Conservation (phyloP, 1,284 basidiomycete genomes). For the Ceratobasidium sp. region DNA sequence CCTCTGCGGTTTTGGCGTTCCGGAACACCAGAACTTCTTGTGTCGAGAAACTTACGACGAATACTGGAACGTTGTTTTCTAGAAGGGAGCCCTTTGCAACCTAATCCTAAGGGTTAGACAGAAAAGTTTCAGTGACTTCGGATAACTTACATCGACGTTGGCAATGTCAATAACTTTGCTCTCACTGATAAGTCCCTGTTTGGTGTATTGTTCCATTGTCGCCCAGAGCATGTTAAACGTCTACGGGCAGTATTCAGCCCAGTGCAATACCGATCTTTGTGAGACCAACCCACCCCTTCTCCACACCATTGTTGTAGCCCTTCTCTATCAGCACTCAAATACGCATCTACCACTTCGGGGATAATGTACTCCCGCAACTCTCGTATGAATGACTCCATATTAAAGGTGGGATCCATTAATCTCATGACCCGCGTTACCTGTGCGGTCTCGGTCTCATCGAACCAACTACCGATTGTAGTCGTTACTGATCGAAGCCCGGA, state of each 20-base stretch:
- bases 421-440: slow-evolving; percentile 89
- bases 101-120: slow-evolving; percentile 59
- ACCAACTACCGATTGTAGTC: slow-evolving; percentile 82
- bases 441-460: slow-evolving; percentile 97
- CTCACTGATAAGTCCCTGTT: slow-evolving; percentile 86
- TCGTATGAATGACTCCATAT: slow-evolving; percentile 82
- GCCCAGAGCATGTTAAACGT: slow-evolving; percentile 98
- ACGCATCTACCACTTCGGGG: slow-evolving; percentile 96
- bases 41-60: slow-evolving; percentile 90
- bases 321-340: slow-evolving; percentile 86
- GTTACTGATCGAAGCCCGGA: slow-evolving; percentile 82
- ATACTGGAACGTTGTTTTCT: slow-evolving; percentile 88
- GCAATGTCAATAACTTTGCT: slow-evolving; percentile 93
- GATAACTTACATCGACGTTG: slow-evolving; percentile 81
- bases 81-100: slow-evolving; percentile 74
- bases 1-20: slow-evolving; percentile 83
- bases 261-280: background rate
- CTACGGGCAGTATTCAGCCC: slow-evolving; percentile 52
- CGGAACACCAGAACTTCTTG: slow-evolving; percentile 95
- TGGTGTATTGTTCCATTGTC: slow-evolving; percentile 92
- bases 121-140: background rate
- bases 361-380: slow-evolving; percentile 97
- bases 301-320: slow-evolving; percentile 90
- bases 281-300: slow-evolving; percentile 78
- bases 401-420: slow-evolving; percentile 84